Evolutionary conservation across 2,329 filamentous ascomycete genomes (phyloP), one percentile per base, ranked within the genome.

Genomic region (Byssochlamys sp.): DNA sequence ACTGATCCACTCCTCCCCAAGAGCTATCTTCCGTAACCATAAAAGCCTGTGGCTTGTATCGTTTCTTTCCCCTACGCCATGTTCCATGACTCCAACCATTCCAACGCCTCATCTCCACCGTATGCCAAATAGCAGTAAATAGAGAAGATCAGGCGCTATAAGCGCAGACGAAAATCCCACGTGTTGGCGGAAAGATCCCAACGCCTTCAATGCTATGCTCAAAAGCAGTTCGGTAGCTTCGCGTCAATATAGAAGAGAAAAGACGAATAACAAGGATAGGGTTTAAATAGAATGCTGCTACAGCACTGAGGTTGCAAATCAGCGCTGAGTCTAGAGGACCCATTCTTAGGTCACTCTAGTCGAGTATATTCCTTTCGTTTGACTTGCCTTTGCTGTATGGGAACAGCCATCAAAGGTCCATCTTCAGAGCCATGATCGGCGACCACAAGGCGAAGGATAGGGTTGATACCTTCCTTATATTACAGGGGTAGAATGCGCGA

Each of bases 401-500:
- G 12, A 45, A 45, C 39, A 45, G 39, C 39, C 9, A 19, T 45
- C 39, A 45, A 45, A 39, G 19, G 39, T n/a, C 39, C 39, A 45
- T 45, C n/a, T 45, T 19, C 39, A 45, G 19, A 24, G 52, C 19
- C 28, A 54, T 12, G 14, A 7, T 26, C 10, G 5, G 31, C 25
- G 24, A 11, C 53, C 14, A 27, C 9, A 26, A n/a, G 14, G 26
- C 28, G 53, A 54, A 45, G 45, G 45, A 54, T 57, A 57, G 52
- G 19, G 33, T 52, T 49, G 55, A 58, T 57, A 45, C 52, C 57
- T 48, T 48, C 52, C 57, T 48, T 48, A 60, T 59, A 67, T 74
- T 76, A 78, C 72, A 77, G 68, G 62, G 75, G 69, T 60, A 78
- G 67, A 64, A 78, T 69, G 63, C 75, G 73, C 57, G 76, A 74